A percentile compares a stretch with the other conserved stretches of the same genome.
These are phyloP conservation scores for Primulina eburnea DNA, from an alignment of 257 asterid species.

Conservation along the genomic window DNA sequence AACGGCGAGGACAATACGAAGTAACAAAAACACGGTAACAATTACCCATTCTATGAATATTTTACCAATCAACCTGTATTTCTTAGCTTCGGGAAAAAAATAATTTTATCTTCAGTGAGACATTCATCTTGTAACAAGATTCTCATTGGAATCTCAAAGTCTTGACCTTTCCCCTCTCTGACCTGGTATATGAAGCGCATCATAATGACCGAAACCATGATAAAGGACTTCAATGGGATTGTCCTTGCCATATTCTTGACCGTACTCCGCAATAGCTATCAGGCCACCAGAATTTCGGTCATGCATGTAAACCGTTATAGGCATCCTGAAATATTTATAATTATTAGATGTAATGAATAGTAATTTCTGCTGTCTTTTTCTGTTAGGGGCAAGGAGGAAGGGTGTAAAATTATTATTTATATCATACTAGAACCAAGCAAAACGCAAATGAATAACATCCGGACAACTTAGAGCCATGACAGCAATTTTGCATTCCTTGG, in stretches of 20 bases:
- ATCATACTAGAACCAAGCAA: not conserved
- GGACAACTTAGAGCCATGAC: not conserved
- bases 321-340: constrained; percentile 55
- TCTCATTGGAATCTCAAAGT: constrained; percentile 33
- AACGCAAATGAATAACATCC: not conserved
- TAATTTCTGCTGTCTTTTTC: not conserved
- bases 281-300: constrained; percentile 68
- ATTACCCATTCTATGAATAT: no score
- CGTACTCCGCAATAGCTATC: constrained; percentile 88
- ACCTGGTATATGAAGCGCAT: constrained; percentile 63
- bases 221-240: constrained; percentile 71
- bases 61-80: not conserved
- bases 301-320: constrained; percentile 83
- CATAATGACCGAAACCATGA: constrained; percentile 92
- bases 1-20: not conserved
- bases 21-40: not conserved
- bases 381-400: not conserved
- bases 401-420: not conserved
- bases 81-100: not conserved
- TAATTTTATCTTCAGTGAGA: not conserved
- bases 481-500: not conserved
- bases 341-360: constrained; percentile 20
- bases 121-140: not conserved
- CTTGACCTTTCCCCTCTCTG: constrained; percentile 54
- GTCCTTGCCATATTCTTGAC: constrained; percentile 81